These are phyloP conservation scores for Candida tunisiensis DNA, from an alignment of 1,139 yeast species.

Conservation along the genomic window DNA sequence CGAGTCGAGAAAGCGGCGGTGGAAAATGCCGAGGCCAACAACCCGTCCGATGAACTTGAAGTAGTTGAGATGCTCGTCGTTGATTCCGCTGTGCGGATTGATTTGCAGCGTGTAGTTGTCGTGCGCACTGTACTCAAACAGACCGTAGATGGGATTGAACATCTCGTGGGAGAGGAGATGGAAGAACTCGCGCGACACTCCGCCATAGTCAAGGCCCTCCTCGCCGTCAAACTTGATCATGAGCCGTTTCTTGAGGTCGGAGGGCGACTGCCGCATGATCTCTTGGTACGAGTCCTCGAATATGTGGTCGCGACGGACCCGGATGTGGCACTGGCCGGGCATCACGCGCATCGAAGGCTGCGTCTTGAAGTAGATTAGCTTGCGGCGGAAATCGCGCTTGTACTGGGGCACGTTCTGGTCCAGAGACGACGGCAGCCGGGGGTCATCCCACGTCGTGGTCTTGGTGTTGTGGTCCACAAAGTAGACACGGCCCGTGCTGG, in stretches of 20 bases:
- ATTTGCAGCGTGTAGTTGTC: conserved; percentile 95
- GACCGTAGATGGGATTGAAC: conserved; percentile 96
- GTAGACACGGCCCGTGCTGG: conserved; percentile 95
- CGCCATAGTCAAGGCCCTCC: conserved; percentile 98
- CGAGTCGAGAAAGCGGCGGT: conserved; percentile 92
- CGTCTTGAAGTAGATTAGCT: conserved; percentile 90
- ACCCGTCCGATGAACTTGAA: conserved; percentile 98
- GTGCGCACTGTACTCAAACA: conserved; percentile 93
- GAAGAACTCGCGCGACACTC: conserved; percentile 96
- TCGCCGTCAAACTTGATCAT: conserved; percentile 99
- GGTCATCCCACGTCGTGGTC: conserved; percentile 99
- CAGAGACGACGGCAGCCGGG: conserved; percentile 88
- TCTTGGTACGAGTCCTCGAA: conserved; percentile 97
- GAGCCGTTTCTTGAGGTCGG: conserved; percentile 87
- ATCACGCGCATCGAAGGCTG: conserved; percentile 94
- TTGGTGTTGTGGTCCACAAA: conserved; percentile 98
- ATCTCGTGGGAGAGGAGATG: conserved; percentile 91
- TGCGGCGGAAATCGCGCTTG: conserved; percentile 96
- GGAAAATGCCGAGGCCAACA: conserved; percentile 96
- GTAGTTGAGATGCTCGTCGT: conserved; percentile 94
- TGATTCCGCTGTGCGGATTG: conserved; percentile 95
- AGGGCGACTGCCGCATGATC: conserved; percentile 97
- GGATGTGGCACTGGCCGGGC: conserved; percentile 98
- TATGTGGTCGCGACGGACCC: conserved; percentile 91
- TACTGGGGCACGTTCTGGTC: conserved; percentile 99